Percentiles rank a stretch among this genome's conserved stretches.
Conservation (phyloP, 1,139 yeast species). For the Saccharomyces hybrid region DNA sequence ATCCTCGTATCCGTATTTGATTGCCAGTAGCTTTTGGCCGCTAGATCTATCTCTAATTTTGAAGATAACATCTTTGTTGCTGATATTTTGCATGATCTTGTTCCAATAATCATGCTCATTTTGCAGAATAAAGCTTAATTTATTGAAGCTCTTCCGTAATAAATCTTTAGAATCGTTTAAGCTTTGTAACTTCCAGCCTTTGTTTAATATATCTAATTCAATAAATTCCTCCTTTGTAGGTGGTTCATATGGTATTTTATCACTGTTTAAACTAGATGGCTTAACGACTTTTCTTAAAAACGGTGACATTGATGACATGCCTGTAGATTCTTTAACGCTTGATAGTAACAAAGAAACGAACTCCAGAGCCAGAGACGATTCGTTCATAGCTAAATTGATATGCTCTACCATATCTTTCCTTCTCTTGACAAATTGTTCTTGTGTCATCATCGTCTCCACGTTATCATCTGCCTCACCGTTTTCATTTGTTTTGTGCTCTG, state of each 20-base stretch:
- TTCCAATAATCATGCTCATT: constrained; percentile 75
- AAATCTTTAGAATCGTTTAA: constrained; percentile 48
- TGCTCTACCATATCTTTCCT: constrained; percentile 50
- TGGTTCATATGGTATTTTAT: constrained; percentile 36
- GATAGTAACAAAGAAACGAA: constrained; percentile 78
- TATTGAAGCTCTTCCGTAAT: constrained; percentile 45
- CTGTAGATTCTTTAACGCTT: constrained; percentile 74
- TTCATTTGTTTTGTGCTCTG: constrained; percentile 7
- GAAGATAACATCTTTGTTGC: constrained; percentile 63
- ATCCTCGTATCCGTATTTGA: constrained; percentile 86
- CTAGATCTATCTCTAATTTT: constrained; percentile 52
- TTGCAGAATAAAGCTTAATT: constrained; percentile 47
- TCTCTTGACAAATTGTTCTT: constrained; percentile 47
- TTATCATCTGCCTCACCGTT: constrained; percentile 6
- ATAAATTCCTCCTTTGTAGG: constrained; percentile 18
- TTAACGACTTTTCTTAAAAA: constrained; percentile 72
- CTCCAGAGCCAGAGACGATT: constrained; percentile 80
- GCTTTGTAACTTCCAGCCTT: constrained; percentile 83
- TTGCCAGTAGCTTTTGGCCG: constrained; percentile 51
- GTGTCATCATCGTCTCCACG: constrained; percentile 25
- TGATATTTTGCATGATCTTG: constrained; percentile 37
- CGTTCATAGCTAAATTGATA: constrained; percentile 70
- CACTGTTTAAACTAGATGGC: constrained; percentile 72
- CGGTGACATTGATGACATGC: constrained; percentile 83
- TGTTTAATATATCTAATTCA: constrained; percentile 39